Conservation (phyloP, 1,284 basidiomycete genomes). For the Ceratobasidium sp. region DNA sequence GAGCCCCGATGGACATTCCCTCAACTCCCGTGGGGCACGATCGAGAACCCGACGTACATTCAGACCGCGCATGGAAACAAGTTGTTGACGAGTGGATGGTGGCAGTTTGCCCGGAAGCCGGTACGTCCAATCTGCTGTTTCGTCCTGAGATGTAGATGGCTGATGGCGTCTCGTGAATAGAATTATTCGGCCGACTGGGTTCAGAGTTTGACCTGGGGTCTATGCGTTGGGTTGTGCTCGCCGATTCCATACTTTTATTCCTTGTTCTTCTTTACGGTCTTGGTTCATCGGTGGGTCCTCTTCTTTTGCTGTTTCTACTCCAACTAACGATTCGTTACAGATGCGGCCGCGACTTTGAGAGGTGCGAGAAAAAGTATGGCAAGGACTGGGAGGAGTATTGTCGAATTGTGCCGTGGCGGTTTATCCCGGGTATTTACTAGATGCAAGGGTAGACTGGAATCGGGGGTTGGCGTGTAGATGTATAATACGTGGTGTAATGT, state of each 20-base stretch:
- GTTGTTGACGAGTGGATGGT: too few species aligned
- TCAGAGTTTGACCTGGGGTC: too few species aligned
- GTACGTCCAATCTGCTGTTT: conserved; percentile 63
- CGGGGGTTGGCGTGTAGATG: not conserved
- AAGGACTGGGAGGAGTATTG: conserved; percentile 96
- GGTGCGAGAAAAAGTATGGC: conserved; percentile 91
- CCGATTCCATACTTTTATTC: conserved; percentile 97
- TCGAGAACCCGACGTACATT: too few species aligned
- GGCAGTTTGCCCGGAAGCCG: too few species aligned
- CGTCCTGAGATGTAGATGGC: not conserved
- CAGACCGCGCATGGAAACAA: too few species aligned
- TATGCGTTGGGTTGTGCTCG: conserved; percentile 72
- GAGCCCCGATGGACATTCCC: too few species aligned
- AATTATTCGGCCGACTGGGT: too few species aligned
- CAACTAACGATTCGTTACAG: conserved; percentile 57
- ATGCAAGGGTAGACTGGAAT: not conserved
- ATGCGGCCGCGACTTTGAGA: conserved; percentile 89
- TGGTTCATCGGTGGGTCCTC: conserved; percentile 70
- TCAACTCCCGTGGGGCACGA: too few species aligned
- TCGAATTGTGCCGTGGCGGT: conserved; percentile 86
- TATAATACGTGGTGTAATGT: too few species aligned
- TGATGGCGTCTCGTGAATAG: not conserved
- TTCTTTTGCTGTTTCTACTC: not conserved
- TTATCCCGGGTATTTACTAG: conserved; percentile 77
- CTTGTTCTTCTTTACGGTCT: conserved; percentile 90